These are phyloP conservation scores for Echinosophora koreensis DNA, from an alignment of 306 rosid species.

Conservation along the genomic window DNA sequence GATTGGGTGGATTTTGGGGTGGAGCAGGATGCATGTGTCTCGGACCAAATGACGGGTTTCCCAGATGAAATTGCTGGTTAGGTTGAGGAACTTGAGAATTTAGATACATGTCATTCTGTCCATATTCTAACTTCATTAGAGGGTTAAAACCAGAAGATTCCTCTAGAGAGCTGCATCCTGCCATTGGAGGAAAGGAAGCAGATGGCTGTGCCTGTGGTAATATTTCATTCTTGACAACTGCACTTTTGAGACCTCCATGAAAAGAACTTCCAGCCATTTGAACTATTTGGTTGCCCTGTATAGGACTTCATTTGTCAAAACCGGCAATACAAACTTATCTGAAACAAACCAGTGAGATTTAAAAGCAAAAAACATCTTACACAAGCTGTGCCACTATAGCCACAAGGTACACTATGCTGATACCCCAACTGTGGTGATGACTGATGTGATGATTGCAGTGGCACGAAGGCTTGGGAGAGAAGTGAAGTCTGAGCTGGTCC, in stretches of 20 bases:
- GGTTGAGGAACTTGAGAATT: slow-evolving; percentile 69
- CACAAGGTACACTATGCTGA: slow-evolving; percentile 62
- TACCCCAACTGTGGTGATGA: slow-evolving; percentile 65
- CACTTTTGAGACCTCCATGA: slow-evolving; percentile 60
- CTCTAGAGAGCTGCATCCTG: slow-evolving; percentile 59
- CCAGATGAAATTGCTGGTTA: slow-evolving; percentile 72
- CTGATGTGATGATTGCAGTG: slow-evolving; percentile 62
- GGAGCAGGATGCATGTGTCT: slow-evolving; percentile 74
- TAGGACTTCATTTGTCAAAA: slow-evolving; percentile 32
- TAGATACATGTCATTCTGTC: slow-evolving; percentile 62
- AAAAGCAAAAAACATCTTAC: slow-evolving; percentile 54
- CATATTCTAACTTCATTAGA: slow-evolving; percentile 68
- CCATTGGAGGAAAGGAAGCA: slow-evolving; percentile 55
- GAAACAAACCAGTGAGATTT: slow-evolving; percentile 9
- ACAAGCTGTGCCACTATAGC: slow-evolving; percentile 57
- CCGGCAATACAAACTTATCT: neutral
- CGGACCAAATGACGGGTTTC: slow-evolving; percentile 62
- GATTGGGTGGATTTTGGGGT: slow-evolving; percentile 71
- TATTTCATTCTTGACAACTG: slow-evolving; percentile 60
- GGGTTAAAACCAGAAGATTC: slow-evolving; percentile 73
- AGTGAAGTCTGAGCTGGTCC: slow-evolving; percentile 57
- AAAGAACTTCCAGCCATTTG: slow-evolving; percentile 70
- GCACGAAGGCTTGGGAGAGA: slow-evolving; percentile 59
- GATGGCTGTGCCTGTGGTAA: slow-evolving; percentile 67
- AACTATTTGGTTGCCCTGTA: slow-evolving; percentile 72